Evolutionary conservation across 208 protist genomes (phyloP), one percentile per base, ranked within the genome.

Genomic region (Trypanosoma platydactyli): DNA sequence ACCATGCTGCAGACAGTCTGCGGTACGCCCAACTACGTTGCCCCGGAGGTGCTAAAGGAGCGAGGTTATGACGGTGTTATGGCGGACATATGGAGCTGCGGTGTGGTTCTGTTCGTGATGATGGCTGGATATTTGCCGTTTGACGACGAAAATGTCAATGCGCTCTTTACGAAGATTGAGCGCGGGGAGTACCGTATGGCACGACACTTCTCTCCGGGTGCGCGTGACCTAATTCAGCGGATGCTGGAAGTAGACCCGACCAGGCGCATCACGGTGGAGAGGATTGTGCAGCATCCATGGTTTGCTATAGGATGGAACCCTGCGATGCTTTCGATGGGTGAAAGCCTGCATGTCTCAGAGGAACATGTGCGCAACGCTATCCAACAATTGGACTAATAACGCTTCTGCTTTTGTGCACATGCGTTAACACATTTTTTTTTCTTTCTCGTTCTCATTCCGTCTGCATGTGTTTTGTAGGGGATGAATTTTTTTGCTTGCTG

Each of bases 81-180:
- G 18, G 89, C 97, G 3, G 95, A 98, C 67, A 96, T 90, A 83
- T 98, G 95, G 95, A 79, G 76, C 16, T 83, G 91, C 49, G 95
- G 95, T 49, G 88, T 94, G 5, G 53, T 98, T 3, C 51, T 95
- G 9, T 98, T 94, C 68, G 89, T 94, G 67, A 93, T 95, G 85
- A 45, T 95, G 51, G 62, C 80, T 18, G 89, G 86, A 44, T 53
- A 69, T 2, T 63, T 89, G 24, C 89, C 90, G 11, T 96, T 96
- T 72, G 91, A 84, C 44, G 57, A 76, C 40, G 56, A 66, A 24
- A 86, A 76, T 24, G 55, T 75, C 42, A 68, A 83, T 35, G 49
- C 38, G 3, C 35, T 84, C 20, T 63, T 83, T 55, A 20, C 60
- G 29, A 69, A 71, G 46, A 83, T 84, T 53, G 63, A 79, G 45